A percentile compares a stretch with the other conserved stretches of the same genome.
Evolutionary conservation across 31 red algal genomes (phyloP).

Genomic region (Porphyra umbilicalis): DNA sequence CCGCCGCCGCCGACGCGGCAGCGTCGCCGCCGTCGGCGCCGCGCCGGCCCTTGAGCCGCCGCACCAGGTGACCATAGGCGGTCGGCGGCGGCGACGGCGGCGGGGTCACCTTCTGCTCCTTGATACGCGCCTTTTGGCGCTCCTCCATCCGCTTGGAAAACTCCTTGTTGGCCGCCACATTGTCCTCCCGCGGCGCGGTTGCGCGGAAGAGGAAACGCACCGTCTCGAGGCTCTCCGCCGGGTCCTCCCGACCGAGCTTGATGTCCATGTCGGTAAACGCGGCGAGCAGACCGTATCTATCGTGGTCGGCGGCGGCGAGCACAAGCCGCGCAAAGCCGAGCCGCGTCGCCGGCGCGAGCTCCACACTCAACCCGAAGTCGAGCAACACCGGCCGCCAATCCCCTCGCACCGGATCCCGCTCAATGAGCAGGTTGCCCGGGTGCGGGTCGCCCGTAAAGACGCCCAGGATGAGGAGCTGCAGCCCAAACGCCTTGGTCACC

Average conservation of each 20-base stretch:
- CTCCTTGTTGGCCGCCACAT: constrained; percentile 6
- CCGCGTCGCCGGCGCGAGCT: constrained; percentile 20
- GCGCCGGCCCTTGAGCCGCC: no score
- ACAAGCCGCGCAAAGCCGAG: constrained; percentile 48
- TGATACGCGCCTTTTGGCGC: background rate
- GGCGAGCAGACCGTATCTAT: constrained; percentile 42
- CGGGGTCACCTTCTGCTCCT: background rate
- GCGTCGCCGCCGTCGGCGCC: no score
- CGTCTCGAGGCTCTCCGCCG: constrained; percentile 33
- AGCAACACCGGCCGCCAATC: constrained; percentile 38
- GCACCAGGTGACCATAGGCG: no score
- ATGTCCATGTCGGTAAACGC: constrained; percentile 51
- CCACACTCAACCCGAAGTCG: constrained; percentile 63
- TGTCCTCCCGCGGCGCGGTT: constrained; percentile 22
- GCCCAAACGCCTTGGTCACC: constrained; percentile 63
- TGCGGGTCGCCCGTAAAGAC: constrained; percentile 82
- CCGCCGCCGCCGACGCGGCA: background rate
- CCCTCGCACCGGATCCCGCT: background rate
- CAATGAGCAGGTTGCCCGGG: constrained; percentile 77
- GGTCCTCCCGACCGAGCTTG: constrained; percentile 29
- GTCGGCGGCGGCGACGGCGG: no score
- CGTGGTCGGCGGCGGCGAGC: constrained; percentile 52
- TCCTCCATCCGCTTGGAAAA: constrained; percentile 13
- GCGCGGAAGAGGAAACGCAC: constrained; percentile 54
- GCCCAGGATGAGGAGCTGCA: constrained; percentile 54